These are phyloP conservation scores for Phytopythium montanum DNA, from an alignment of 352 stramenopile species.

Conservation along the genomic window DNA sequence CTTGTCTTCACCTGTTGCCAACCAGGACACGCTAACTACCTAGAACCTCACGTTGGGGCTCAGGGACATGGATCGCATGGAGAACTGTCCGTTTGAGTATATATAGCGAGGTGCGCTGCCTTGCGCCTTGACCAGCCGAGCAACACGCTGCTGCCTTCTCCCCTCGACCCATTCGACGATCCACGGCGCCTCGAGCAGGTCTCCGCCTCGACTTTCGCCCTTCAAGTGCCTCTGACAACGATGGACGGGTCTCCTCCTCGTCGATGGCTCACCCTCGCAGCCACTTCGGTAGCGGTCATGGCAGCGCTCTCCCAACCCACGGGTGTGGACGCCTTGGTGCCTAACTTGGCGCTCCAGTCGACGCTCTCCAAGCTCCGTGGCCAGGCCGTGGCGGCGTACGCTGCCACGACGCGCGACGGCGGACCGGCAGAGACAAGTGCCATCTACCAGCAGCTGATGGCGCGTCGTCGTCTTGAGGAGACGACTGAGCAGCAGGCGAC, in stretches of 20 bases:
- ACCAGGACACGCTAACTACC: neutral
- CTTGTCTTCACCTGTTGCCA: neutral
- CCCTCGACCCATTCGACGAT: neutral
- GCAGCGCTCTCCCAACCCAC: neutral
- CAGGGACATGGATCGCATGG: neutral
- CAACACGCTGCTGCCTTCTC: neutral
- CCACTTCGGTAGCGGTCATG: neutral
- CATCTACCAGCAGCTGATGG: neutral
- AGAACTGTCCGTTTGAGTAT: neutral
- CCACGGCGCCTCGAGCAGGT: neutral
- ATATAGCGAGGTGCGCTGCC: neutral
- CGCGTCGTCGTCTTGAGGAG: neutral
- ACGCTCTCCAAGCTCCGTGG: neutral
- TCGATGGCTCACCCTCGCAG: neutral
- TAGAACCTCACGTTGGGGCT: neutral
- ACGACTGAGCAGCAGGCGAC: constrained; percentile 17
- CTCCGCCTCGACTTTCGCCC: neutral
- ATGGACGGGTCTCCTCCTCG: constrained; percentile 1
- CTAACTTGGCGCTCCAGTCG: neutral
- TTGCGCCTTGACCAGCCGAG: neutral
- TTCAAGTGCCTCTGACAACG: neutral
- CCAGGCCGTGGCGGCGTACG: neutral
- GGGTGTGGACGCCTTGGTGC: neutral
- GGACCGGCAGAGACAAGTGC: neutral
- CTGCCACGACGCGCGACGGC: neutral